Base-by-base conservation (phyloP, 306 rosid genomes). In the Glycine latifolia region DNA sequence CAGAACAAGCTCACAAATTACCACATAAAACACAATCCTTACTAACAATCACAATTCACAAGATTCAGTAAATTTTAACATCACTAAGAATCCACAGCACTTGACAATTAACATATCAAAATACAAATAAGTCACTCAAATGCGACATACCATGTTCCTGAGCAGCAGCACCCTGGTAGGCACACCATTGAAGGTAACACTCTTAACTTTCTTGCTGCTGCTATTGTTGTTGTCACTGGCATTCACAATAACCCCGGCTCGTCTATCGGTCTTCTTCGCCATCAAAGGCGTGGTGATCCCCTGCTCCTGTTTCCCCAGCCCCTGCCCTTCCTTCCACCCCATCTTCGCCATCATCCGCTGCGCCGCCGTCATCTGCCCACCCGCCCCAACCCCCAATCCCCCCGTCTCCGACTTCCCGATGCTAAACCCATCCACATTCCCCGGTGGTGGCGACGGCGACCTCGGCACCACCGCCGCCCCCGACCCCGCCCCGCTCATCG, bases 281-380 rank as follows among this genome's bases (percentile, higher is more conserved):
- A 95, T 91, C 87, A 95, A 84, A 14, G 99, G 99, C 60, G 98
- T 95, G 8, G 98, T 95, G 8, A 95, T 95, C 77, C 99, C 99
- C 82, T 95, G 99, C 83, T 95, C 98, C 78, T 89, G 99, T 77
- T 87, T 95, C 77, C 99, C 99, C 37, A 95, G 94, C 68, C 99
- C 99, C 76, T 95, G 99, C 52, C 99, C 99, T 68, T 93, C 87
- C 77, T 95, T 95, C 99, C 99, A 95, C 75, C 99, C 99, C 99
- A 95, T 95, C 89, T 93, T 95, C 3, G 98, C 99, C 99, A 95
- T 95, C 99, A 95, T 95, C 74, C 98, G 91, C 70, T 95, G 99
- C 16, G 98, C 99, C 4, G 99, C 99, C 1, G 98, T 95, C 99
- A 95, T 95, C 77, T 95, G 98, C 48, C 99, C 99, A 5, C 99